Percentiles rank a stretch among this genome's conserved stretches.
phyloP scores from a whole-genome alignment of 1,284 basidiomycete genomes.

The Vanrija humicola region DNA sequence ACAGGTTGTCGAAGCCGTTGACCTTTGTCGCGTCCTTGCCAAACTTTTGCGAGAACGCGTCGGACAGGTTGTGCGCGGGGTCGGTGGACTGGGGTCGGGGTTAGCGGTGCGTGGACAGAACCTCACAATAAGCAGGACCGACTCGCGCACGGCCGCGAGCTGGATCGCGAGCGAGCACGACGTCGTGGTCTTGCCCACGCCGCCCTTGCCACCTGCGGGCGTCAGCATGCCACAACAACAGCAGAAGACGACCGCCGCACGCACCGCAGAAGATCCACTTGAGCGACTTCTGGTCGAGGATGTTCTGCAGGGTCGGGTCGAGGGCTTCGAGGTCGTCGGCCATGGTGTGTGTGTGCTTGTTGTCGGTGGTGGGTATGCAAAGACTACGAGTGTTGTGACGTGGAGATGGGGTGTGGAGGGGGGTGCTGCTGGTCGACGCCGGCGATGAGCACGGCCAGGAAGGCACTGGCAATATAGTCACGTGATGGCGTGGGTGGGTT shows the following conservation, averaged over 20 bases:
- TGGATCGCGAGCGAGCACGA: slow-evolving; percentile 95
- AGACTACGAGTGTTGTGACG: no score
- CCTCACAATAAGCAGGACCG: slow-evolving; percentile 86
- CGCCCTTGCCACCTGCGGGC: slow-evolving; percentile 81
- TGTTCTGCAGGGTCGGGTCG: slow-evolving; percentile 78
- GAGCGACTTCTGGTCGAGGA: slow-evolving; percentile 78
- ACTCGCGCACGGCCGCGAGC: slow-evolving; percentile 77
- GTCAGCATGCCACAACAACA: background rate
- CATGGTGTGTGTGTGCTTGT: no score
- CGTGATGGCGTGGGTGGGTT: no score
- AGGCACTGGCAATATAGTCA: no score
- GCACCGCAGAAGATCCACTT: slow-evolving; percentile 95
- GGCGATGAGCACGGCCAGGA: no score
- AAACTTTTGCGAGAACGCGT: slow-evolving; percentile 99
- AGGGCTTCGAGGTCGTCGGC: slow-evolving; percentile 49
- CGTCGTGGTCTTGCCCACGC: slow-evolving; percentile 90
- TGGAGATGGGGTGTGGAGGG: no score
- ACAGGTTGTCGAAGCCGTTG: slow-evolving; percentile 95
- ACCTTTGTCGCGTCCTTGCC: slow-evolving; percentile 99
- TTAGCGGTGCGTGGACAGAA: background rate
- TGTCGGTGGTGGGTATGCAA: no score
- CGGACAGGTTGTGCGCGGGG: slow-evolving; percentile 97
- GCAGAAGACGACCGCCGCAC: slow-evolving; percentile 36
- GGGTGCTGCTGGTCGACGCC: no score
- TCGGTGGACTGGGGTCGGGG: slow-evolving; percentile 75